Conservation (phyloP, 768 basidiomycete species). For the Termitomyces sp. region DNA sequence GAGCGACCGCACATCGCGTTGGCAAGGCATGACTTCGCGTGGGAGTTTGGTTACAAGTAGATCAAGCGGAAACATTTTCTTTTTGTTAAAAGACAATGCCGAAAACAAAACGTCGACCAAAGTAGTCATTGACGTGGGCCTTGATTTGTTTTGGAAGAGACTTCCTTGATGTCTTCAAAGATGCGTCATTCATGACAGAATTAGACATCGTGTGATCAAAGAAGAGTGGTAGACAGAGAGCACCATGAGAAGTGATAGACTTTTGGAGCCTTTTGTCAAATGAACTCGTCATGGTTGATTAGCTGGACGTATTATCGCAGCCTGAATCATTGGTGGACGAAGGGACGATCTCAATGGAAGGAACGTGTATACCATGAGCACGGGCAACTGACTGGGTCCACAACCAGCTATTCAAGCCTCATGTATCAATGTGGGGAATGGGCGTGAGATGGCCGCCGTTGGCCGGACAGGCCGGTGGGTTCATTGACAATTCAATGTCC, state of each 20-base stretch:
- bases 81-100: not conserved
- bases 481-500: not conserved
- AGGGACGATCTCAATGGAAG: not conserved
- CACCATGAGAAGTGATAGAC: not conserved
- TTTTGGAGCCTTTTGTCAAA: not conserved
- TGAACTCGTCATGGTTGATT: not conserved
- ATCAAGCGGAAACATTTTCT: not conserved
- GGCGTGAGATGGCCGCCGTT: not conserved
- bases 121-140: not conserved
- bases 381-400: not conserved
- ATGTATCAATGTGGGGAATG: not conserved
- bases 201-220: not conserved
- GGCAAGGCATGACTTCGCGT: not conserved
- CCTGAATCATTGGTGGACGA: not conserved
- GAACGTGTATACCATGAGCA: not conserved
- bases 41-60: not conserved
- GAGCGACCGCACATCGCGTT: not conserved
- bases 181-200: not conserved
- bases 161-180: not conserved
- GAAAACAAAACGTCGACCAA: not conserved
- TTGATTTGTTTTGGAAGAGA: not conserved
- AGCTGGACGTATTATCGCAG: not conserved
- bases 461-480: not conserved
- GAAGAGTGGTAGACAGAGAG: not conserved
- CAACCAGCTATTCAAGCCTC: not conserved